Evolutionary conservation across 2,329 filamentous ascomycete genomes (phyloP).

Genomic region (Cercospora sp.): DNA sequence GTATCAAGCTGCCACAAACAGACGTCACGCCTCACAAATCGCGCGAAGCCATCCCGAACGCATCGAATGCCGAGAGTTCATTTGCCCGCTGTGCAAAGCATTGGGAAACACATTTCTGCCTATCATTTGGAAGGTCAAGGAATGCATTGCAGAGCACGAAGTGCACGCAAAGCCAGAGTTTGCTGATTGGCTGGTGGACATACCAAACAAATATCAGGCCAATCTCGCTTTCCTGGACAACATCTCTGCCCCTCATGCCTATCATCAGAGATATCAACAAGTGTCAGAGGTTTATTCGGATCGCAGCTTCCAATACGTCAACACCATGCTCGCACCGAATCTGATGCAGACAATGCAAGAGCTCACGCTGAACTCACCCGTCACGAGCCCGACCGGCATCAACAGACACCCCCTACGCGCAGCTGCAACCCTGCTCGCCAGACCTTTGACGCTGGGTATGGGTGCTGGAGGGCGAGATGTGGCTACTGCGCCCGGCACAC

Average conservation of each 20-base stretch:
- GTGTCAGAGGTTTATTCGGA: constrained; percentile 31
- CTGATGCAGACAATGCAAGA: constrained; percentile 36
- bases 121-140: constrained; percentile 91
- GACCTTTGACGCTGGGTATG: constrained; percentile 23
- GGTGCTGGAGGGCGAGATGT: constrained; percentile 9
- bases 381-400: constrained; percentile 19
- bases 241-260: constrained; percentile 31
- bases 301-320: constrained; percentile 33
- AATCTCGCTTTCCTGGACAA: constrained; percentile 53
- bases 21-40: constrained; percentile 88
- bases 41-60: constrained; percentile 90
- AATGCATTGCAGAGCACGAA: constrained; percentile 75
- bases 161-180: constrained; percentile 56
- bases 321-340: constrained; percentile 34
- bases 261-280: constrained; percentile 37
- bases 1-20: constrained; percentile 79
- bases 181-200: constrained; percentile 64
- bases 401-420: constrained; percentile 22
- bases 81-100: constrained; percentile 95
- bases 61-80: constrained; percentile 78
- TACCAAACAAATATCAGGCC: constrained; percentile 53
- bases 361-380: constrained; percentile 30
- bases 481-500: constrained; percentile 6
- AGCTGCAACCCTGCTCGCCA: constrained; percentile 20
- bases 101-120: constrained; percentile 93